Conservation (phyloP, 768 basidiomycete species). For the Boletellus ananas region DNA sequence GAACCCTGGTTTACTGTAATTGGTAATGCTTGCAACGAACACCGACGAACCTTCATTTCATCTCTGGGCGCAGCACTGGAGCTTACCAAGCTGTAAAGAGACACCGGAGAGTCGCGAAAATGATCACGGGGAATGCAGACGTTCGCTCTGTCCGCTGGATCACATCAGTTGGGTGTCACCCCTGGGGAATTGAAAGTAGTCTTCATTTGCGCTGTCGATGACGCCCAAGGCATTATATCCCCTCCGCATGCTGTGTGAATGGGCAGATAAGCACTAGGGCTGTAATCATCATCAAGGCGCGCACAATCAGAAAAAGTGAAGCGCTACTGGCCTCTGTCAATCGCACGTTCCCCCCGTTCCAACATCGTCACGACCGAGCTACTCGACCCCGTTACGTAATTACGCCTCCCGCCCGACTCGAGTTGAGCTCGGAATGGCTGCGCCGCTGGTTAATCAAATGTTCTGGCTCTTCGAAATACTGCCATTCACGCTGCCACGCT, state of each 20-base stretch:
- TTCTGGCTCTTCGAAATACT: constrained; percentile 14
- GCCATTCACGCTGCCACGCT: constrained; percentile 18
- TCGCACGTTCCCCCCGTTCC: neutral
- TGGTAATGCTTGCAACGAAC: neutral
- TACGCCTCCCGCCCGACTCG: neutral
- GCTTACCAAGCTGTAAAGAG: constrained; percentile 22
- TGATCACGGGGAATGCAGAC: neutral
- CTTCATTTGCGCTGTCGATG: neutral
- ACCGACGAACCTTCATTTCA: constrained; percentile 1
- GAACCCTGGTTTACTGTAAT: neutral
- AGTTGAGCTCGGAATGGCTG: constrained; percentile 4
- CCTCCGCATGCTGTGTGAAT: constrained; percentile 1
- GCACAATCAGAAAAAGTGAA: neutral
- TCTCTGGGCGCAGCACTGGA: constrained; percentile 11
- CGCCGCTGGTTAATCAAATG: constrained; percentile 7
- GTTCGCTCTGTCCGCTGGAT: too few relatives aligned
- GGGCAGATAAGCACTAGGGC: neutral
- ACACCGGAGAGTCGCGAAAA: neutral
- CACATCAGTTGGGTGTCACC: too few relatives aligned
- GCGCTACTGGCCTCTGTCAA: neutral
- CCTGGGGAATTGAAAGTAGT: too few relatives aligned
- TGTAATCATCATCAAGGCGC: too few relatives aligned
- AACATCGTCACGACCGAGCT: neutral
- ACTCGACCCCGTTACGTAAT: constrained; percentile 14
- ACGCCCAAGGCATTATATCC: neutral